Evolutionary conservation across 2,329 filamentous ascomycete genomes (phyloP).

Genomic region (Hypomyces rosellus): DNA sequence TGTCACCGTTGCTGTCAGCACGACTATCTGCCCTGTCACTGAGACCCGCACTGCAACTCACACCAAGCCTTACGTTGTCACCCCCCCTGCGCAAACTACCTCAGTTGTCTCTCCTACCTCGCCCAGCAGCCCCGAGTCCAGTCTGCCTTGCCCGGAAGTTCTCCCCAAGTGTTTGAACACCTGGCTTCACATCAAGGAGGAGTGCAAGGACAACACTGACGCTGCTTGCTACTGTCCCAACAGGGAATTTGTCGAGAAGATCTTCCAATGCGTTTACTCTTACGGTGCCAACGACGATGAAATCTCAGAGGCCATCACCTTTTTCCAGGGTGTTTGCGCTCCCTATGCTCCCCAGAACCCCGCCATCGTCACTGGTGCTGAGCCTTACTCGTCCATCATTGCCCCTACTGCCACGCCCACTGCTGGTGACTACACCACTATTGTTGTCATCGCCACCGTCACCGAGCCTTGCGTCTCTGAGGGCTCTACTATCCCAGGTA

Average conservation of each 20-base stretch:
- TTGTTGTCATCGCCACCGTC: conserved; percentile 42
- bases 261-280: conserved; percentile 76
- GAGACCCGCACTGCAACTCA: conserved; percentile 35
- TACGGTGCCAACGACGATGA: conserved; percentile 62
- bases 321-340: conserved; percentile 89
- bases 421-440: conserved; percentile 41
- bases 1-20: conserved; percentile 50
- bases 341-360: conserved; percentile 69
- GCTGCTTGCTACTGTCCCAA: conserved; percentile 81
- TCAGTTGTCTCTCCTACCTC: conserved; percentile 17
- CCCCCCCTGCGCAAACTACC: conserved; percentile 12
- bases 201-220: conserved; percentile 81
- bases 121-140: conserved; percentile 27
- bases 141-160: conserved; percentile 57
- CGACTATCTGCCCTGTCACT: conserved; percentile 57
- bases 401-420: conserved; percentile 47
- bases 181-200: conserved; percentile 62
- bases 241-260: conserved; percentile 65
- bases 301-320: conserved; percentile 65
- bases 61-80: conserved; percentile 12
- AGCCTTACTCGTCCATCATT: conserved; percentile 56
- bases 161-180: conserved; percentile 90
- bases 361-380: conserved; percentile 72
- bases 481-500: conserved; percentile 40
- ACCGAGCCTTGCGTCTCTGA: conserved; percentile 45